phyloP scores from a whole-genome alignment of 352 stramenopile genomes.

The Globisporangium nagaii region DNA sequence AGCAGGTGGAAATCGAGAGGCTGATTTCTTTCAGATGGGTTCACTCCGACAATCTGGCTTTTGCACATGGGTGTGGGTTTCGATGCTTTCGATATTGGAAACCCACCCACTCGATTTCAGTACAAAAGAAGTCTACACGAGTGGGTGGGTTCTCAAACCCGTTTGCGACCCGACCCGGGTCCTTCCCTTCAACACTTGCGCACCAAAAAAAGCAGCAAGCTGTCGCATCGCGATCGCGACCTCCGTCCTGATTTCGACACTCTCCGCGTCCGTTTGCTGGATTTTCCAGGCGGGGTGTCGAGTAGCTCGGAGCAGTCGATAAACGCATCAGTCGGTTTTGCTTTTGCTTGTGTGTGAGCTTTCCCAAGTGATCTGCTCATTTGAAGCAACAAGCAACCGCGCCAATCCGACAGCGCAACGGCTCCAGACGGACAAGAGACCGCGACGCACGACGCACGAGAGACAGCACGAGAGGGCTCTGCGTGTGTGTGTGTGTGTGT shows the following conservation, averaged over 20 bases:
- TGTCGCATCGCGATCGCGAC: background rate
- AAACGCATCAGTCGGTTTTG: conserved; percentile 1
- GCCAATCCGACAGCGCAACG: background rate
- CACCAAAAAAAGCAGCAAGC: too few species aligned
- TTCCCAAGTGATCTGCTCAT: conserved; percentile 2
- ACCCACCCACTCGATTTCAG: background rate
- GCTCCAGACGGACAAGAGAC: background rate
- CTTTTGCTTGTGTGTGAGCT: too few species aligned
- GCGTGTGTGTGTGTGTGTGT: background rate
- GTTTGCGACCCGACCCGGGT: background rate
- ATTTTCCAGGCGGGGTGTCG: background rate
- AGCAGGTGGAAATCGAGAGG: background rate
- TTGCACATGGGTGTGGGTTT: background rate
- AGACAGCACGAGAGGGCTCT: background rate
- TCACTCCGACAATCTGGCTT: conserved; percentile 4
- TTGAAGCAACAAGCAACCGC: background rate
- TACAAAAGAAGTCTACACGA: too few species aligned
- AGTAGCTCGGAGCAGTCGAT: too few species aligned
- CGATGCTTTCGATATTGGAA: background rate
- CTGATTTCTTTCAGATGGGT: conserved; percentile 11
- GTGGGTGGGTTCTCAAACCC: background rate
- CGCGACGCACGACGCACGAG: too few species aligned
- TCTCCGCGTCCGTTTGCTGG: too few species aligned
- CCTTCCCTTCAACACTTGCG: background rate
- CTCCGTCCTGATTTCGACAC: background rate